Evolutionary conservation across 352 stramenopile genomes (phyloP).

Genomic region (Nothophytophthora sp.): DNA sequence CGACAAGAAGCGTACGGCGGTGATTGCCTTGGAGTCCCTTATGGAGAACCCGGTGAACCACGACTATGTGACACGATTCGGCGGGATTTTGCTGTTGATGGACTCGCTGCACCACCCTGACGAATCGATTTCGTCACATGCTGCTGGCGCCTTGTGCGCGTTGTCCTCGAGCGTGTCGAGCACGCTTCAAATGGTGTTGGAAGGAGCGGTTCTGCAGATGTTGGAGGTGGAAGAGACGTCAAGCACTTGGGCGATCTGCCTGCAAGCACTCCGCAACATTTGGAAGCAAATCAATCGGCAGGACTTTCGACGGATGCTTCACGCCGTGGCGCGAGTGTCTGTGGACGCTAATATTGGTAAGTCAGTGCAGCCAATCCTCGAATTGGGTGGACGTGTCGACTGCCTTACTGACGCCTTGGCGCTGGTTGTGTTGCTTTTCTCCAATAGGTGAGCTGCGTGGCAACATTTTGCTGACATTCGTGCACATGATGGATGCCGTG

Average conservation of each 20-base stretch:
- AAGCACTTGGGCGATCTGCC: conserved; percentile 76
- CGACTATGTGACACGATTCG: conserved; percentile 79
- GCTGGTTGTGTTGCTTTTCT: background rate
- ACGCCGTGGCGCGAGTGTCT: conserved; percentile 80
- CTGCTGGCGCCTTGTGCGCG: conserved; percentile 73
- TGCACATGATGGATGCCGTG: conserved; percentile 87
- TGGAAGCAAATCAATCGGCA: conserved; percentile 89
- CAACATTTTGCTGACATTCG: conserved; percentile 87
- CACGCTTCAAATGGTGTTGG: conserved; percentile 85
- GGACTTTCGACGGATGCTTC: conserved; percentile 86
- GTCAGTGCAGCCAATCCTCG: background rate
- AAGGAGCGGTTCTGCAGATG: conserved; percentile 89
- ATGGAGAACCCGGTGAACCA: conserved; percentile 87
- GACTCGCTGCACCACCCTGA: conserved; percentile 70
- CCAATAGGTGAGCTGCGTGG: conserved; percentile 68
- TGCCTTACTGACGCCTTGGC: conserved; percentile 4
- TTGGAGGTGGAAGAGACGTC: conserved; percentile 82
- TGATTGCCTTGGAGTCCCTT: conserved; percentile 79
- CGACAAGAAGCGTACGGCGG: conserved; percentile 66
- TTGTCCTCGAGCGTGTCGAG: conserved; percentile 80
- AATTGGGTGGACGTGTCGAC: background rate
- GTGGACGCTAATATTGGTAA: conserved; percentile 75
- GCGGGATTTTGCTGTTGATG: conserved; percentile 72
- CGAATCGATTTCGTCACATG: conserved; percentile 66
- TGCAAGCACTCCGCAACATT: conserved; percentile 84